Evolutionary conservation across 2,329 filamentous ascomycete species (phyloP).

Genomic region (Ustulina deusta): DNA sequence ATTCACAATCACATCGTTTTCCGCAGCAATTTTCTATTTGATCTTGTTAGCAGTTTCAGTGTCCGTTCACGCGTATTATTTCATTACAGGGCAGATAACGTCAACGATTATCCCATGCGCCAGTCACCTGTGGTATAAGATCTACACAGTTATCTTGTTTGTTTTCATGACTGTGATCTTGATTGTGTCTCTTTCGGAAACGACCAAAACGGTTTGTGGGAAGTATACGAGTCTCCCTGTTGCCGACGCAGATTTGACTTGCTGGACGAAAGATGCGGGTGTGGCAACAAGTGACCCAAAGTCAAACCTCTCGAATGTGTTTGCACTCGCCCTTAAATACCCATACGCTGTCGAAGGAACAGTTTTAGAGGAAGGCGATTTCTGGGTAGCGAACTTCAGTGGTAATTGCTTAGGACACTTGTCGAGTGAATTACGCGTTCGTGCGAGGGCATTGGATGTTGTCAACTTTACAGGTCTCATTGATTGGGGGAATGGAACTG

Average conservation of each 20-base stretch:
- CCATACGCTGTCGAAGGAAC: neutral
- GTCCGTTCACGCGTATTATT: conserved; percentile 37
- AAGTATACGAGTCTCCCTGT: neutral
- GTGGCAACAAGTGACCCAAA: neutral
- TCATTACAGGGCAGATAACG: conserved; percentile 35
- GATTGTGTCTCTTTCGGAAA: neutral
- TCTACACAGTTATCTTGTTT: conserved; percentile 36
- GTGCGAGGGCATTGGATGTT: neutral
- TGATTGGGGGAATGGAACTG: conserved; percentile 6
- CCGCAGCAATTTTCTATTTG: conserved; percentile 37
- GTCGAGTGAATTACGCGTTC: neutral
- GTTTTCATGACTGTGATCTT: neutral
- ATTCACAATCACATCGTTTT: neutral
- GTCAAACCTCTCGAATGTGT: neutral
- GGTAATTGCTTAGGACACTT: neutral
- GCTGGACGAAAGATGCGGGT: neutral
- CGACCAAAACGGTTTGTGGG: neutral
- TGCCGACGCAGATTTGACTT: neutral
- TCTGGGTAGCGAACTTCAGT: neutral
- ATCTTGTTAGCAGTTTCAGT: conserved; percentile 33
- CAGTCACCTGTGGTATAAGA: conserved; percentile 43
- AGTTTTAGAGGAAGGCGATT: neutral
- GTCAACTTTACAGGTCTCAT: neutral
- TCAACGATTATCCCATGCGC: conserved; percentile 48
- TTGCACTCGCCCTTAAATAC: neutral